Evolutionary conservation across 345 rosid species (phyloP).

Genomic region (Populus euphratica): DNA sequence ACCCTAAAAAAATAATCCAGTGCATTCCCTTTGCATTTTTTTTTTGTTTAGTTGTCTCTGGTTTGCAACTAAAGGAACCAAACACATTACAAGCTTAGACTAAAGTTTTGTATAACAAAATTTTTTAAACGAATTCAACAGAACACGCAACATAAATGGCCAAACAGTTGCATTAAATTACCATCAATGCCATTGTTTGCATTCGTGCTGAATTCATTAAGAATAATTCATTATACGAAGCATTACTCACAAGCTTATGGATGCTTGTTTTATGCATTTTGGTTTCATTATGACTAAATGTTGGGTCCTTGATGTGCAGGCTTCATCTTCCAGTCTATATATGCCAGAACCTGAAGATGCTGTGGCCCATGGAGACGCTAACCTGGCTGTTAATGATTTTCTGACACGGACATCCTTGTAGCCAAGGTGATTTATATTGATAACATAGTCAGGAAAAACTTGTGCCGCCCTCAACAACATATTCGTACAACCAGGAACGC

Average conservation of each 20-base stretch:
- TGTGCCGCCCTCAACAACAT: slow-evolving; percentile 5
- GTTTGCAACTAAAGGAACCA: background rate
- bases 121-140: too few species aligned
- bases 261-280: background rate
- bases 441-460: slow-evolving; percentile 1
- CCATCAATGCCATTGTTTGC: too few species aligned
- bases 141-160: too few species aligned
- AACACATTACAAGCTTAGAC: background rate
- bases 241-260: background rate
- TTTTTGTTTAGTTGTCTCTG: background rate
- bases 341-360: slow-evolving; percentile 97
- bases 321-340: slow-evolving; percentile 66
- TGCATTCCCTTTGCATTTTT: background rate
- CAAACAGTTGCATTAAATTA: too few species aligned
- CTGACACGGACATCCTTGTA: slow-evolving; percentile 47
- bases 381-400: slow-evolving; percentile 88
- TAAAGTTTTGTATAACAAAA: too few species aligned
- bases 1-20: background rate
- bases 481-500: background rate
- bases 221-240: too few species aligned
- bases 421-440: slow-evolving; percentile 5
- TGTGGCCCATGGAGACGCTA: slow-evolving; percentile 86
- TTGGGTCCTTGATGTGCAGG: slow-evolving; percentile 42
- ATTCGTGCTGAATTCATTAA: too few species aligned
- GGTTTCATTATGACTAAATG: background rate